A percentile compares a stretch with the other conserved stretches of the same genome.
Evolutionary conservation across 2,329 filamentous ascomycete genomes (phyloP).

Genomic region (Alternaria sp.): DNA sequence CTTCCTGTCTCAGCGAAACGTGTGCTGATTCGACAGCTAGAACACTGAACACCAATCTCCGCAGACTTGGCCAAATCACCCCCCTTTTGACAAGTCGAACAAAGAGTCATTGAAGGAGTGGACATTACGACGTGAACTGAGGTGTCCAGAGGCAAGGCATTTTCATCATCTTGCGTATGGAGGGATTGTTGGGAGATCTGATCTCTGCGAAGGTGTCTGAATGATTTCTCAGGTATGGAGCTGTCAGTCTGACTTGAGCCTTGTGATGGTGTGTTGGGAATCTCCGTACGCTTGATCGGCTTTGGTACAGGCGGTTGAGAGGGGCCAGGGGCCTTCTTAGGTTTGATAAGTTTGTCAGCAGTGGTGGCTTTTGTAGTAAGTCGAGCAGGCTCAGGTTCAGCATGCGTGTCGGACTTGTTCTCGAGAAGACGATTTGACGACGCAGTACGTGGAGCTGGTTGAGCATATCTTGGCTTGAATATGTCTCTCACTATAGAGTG

Average conservation of each 20-base stretch:
- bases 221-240: neutral
- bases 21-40: constrained; percentile 16
- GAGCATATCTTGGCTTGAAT: constrained; percentile 2
- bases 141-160: neutral
- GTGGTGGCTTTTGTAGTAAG: neutral
- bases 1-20: neutral
- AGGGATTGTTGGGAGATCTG: neutral
- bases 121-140: neutral
- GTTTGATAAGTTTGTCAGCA: neutral
- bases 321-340: neutral
- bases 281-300: constrained; percentile 12
- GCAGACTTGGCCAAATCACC: constrained; percentile 4
- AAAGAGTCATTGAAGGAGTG: constrained; percentile 10
- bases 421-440: neutral
- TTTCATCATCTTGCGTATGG: neutral
- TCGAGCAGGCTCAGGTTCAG: neutral
- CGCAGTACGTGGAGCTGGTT: neutral
- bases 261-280: constrained; percentile 29
- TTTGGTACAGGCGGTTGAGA: constrained; percentile 1
- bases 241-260: constrained; percentile 15
- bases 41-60: constrained; percentile 11
- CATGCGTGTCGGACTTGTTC: neutral
- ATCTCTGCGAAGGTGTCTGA: neutral
- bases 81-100: constrained; percentile 25
- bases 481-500: constrained; percentile 10